A percentile compares a stretch with the other conserved stretches of the same genome.
These are phyloP conservation scores for Ceratocystis variospora DNA, from an alignment of 2,329 filamentous ascomycete genomes.

Conservation along the genomic window DNA sequence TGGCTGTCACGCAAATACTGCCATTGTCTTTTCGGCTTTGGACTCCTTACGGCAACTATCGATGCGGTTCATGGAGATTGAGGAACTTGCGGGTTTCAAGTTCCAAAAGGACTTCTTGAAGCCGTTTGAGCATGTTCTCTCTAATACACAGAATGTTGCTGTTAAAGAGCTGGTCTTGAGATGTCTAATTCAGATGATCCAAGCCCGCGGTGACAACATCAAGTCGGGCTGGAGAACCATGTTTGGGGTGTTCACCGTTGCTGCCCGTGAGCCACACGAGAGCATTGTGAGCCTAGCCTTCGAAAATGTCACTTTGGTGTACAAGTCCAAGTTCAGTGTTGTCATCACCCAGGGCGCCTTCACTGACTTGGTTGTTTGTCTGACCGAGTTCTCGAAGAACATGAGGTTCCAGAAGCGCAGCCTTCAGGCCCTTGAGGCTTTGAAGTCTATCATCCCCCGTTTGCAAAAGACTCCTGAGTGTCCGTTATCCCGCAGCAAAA, in stretches of 20 bases:
- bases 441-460: conserved; percentile 84
- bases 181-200: conserved; percentile 98
- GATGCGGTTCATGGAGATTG: conserved; percentile 98
- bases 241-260: conserved; percentile 97
- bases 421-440: conserved; percentile 80
- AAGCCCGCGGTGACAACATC: conserved; percentile 91
- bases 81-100: conserved; percentile 95
- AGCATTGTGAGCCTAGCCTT: conserved; percentile 88
- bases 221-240: conserved; percentile 97
- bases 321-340: conserved; percentile 87
- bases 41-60: conserved; percentile 91
- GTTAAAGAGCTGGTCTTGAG: conserved; percentile 97
- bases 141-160: conserved; percentile 76
- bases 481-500: conserved; percentile 57
- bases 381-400: conserved; percentile 98
- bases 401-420: conserved; percentile 98
- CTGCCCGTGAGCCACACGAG: conserved; percentile 84
- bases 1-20: conserved; percentile 89
- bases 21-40: conserved; percentile 92
- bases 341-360: conserved; percentile 96
- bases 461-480: conserved; percentile 96
- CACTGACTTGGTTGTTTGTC: conserved; percentile 84
- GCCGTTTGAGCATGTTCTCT: conserved; percentile 94
- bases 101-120: conserved; percentile 99
- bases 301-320: conserved; percentile 90